Conservation (phyloP, 345 rosid genomes). For the Pugionium cornutum region DNA sequence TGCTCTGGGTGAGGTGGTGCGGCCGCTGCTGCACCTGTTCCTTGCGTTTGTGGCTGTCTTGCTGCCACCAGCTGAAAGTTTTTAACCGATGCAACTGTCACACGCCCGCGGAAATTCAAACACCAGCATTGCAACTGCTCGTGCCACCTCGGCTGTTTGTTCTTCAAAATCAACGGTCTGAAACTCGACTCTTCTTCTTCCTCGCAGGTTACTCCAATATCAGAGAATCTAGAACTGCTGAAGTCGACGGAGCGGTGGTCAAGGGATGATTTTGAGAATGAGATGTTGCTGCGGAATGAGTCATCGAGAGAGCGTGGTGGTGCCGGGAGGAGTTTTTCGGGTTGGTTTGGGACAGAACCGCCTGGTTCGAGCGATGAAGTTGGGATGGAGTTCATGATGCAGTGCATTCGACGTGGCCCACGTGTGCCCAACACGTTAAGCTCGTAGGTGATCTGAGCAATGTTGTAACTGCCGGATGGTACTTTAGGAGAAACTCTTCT, state of each 20-base stretch:
- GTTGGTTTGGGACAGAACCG: conserved; percentile 62
- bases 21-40: conserved; percentile 38
- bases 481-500: conserved; percentile 67
- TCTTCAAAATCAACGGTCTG: conserved; percentile 55
- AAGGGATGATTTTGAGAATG: conserved; percentile 53
- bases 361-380: conserved; percentile 53
- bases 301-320: conserved; percentile 49
- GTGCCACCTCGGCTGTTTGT: conserved; percentile 75
- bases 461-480: conserved; percentile 63
- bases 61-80: conserved; percentile 64
- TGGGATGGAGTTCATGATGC: conserved; percentile 67
- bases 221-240: conserved; percentile 55
- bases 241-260: conserved; percentile 54
- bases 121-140: conserved; percentile 73
- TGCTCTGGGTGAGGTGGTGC: conserved; percentile 57
- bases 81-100: conserved; percentile 68
- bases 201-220: conserved; percentile 47
- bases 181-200: conserved; percentile 42
- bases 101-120: conserved; percentile 64
- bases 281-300: conserved; percentile 61
- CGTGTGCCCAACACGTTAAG: conserved; percentile 65
- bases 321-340: conserved; percentile 48
- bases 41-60: conserved; percentile 46
- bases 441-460: conserved; percentile 59
- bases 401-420: conserved; percentile 67